These are phyloP conservation scores for Jaltomata sinuosa DNA, from an alignment of 257 asterid genomes.

Conservation along the genomic window DNA sequence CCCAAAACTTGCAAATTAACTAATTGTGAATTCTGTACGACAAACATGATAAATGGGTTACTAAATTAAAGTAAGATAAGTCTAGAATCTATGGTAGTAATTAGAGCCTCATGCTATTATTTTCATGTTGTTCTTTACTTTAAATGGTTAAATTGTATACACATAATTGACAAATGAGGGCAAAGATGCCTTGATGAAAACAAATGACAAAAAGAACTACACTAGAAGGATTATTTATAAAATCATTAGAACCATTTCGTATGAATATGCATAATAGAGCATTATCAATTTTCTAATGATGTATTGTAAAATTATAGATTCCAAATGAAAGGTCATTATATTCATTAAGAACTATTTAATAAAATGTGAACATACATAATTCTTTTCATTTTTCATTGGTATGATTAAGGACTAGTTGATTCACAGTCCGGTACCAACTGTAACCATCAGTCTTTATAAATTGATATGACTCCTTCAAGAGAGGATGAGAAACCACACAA, in stretches of 20 bases:
- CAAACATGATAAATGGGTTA: not conserved
- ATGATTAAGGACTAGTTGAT: not conserved
- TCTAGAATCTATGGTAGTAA: not conserved
- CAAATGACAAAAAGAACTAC: not conserved
- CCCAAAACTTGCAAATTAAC: not conserved
- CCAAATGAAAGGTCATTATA: not conserved
- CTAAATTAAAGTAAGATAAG: not conserved
- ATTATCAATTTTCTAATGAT: not conserved
- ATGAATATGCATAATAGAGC: not conserved
- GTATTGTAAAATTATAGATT: not conserved
- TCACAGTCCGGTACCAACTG: not conserved
- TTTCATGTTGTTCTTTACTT: not conserved
- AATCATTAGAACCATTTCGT: not conserved
- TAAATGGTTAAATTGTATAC: not conserved
- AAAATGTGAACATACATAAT: not conserved
- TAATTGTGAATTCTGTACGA: not conserved
- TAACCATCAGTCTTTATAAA: not conserved
- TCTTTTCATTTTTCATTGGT: not conserved
- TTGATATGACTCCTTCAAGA: not conserved
- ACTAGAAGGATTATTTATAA: not conserved
- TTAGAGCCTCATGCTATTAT: not conserved
- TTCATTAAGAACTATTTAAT: not conserved
- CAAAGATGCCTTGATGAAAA: not conserved
- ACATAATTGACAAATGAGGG: not conserved
- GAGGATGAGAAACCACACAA: not conserved